Evolutionary conservation across 2,329 filamentous ascomycete species (phyloP).

Genomic region (Dichotomopilus funicola): DNA sequence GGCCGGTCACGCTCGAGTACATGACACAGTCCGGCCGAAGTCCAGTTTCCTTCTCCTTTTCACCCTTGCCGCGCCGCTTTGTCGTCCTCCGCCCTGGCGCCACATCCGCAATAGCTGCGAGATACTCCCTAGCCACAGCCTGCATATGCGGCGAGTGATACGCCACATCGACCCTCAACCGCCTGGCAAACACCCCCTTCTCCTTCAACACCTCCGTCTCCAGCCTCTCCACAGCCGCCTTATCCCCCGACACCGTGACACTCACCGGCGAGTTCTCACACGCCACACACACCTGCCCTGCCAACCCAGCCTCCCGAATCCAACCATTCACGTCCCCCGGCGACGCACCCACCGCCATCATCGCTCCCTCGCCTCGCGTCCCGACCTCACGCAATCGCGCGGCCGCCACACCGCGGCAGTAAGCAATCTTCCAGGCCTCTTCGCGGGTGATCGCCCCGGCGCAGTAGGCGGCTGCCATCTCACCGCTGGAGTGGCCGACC

Average conservation of each 20-base stretch:
- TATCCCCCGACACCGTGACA: neutral
- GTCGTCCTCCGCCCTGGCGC: neutral
- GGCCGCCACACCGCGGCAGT: neutral
- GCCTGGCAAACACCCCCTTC: neutral
- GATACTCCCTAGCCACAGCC: neutral
- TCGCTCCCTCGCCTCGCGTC: neutral
- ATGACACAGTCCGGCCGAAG: neutral
- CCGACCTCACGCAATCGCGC: neutral
- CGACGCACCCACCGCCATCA: neutral
- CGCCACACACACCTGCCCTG: neutral
- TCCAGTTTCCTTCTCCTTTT: neutral
- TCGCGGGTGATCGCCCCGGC: neutral
- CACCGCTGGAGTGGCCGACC: neutral
- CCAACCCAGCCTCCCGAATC: neutral
- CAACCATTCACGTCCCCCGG: neutral
- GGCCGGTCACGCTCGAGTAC: neutral
- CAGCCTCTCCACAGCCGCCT: neutral
- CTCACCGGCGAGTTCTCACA: neutral
- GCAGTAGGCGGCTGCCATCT: neutral
- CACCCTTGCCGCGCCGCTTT: neutral
- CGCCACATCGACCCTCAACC: neutral
- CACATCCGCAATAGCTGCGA: neutral
- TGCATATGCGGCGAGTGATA: slow-evolving; percentile 1
- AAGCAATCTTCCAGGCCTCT: neutral
- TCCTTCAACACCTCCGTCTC: neutral